Conservation (phyloP, 2,329 filamentous ascomycete species). For the Ampelomyces quisqualis region DNA sequence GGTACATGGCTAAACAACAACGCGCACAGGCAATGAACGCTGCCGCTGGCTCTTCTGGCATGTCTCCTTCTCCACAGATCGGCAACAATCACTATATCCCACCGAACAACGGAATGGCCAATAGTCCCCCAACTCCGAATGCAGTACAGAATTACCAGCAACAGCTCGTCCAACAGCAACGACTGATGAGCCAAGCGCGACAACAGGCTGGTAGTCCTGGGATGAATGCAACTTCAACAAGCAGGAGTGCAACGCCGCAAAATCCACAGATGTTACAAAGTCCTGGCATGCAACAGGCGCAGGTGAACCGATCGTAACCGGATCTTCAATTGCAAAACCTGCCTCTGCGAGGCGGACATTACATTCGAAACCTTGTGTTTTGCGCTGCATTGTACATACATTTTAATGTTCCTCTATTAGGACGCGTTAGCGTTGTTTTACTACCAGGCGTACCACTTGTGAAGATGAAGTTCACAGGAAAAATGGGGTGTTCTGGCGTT, state of each 20-base stretch:
- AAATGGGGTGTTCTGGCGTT: slow-evolving; percentile 1
- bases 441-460: slow-evolving; percentile 2
- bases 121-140: slow-evolving; percentile 32
- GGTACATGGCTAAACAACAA: slow-evolving; percentile 37
- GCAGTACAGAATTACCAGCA: slow-evolving; percentile 42
- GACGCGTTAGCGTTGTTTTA: slow-evolving; percentile 19
- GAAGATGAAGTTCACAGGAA: background rate
- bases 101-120: slow-evolving; percentile 32
- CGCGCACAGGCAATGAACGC: slow-evolving; percentile 42
- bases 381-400: slow-evolving; percentile 35
- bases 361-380: slow-evolving; percentile 12
- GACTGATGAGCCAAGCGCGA: slow-evolving; percentile 39
- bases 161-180: slow-evolving; percentile 43
- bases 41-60: slow-evolving; percentile 36
- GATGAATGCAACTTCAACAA: slow-evolving; percentile 32
- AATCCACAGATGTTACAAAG: slow-evolving; percentile 40
- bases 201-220: slow-evolving; percentile 38
- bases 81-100: slow-evolving; percentile 39
- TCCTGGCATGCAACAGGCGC: slow-evolving; percentile 37
- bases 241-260: slow-evolving; percentile 44
- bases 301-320: slow-evolving; percentile 24
- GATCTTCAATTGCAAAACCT: slow-evolving; percentile 5
- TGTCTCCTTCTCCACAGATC: slow-evolving; percentile 36
- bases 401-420: slow-evolving; percentile 28
- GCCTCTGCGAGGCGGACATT: slow-evolving; percentile 19